Conservation (phyloP, 177 flowering plant species). For the Vitis hybrid region DNA sequence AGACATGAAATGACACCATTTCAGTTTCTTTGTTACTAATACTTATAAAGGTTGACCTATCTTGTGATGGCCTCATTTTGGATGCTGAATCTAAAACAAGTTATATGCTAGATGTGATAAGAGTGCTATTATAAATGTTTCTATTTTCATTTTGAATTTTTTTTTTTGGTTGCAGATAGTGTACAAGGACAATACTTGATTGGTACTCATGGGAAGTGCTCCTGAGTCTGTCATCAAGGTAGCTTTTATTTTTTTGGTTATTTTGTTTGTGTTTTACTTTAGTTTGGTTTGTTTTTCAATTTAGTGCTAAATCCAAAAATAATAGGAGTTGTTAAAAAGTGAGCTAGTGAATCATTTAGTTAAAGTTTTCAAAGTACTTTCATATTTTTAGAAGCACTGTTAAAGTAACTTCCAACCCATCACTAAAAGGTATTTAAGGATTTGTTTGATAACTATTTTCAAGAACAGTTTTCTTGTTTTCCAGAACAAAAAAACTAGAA, state of each 20-base stretch:
- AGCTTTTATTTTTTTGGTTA: slow-evolving; percentile 1
- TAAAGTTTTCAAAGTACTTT: too few species aligned
- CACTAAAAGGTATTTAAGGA: not conserved
- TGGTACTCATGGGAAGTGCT: slow-evolving; percentile 39
- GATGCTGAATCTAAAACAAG: not conserved
- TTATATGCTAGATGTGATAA: not conserved
- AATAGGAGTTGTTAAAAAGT: too few species aligned
- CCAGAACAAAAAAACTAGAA: too few species aligned
- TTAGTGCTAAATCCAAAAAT: too few species aligned
- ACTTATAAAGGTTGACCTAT: not conserved
- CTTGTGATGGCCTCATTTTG: not conserved
- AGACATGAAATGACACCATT: too few species aligned
- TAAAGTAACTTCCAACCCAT: not conserved
- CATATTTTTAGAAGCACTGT: too few species aligned
- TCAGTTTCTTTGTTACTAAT: slow-evolving; percentile 1
- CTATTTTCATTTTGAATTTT: not conserved
- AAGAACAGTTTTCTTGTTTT: too few species aligned
- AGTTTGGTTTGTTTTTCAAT: not conserved
- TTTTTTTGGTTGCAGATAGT: slow-evolving; percentile 17
- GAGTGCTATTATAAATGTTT: not conserved
- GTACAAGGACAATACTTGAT: not conserved
- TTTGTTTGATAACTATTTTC: too few species aligned
- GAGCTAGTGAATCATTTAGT: too few species aligned
- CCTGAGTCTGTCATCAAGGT: slow-evolving; percentile 42
- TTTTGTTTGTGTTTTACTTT: not conserved